Evolutionary conservation across 768 basidiomycete genomes (phyloP).

Genomic region (Leccinum truebloodii): DNA sequence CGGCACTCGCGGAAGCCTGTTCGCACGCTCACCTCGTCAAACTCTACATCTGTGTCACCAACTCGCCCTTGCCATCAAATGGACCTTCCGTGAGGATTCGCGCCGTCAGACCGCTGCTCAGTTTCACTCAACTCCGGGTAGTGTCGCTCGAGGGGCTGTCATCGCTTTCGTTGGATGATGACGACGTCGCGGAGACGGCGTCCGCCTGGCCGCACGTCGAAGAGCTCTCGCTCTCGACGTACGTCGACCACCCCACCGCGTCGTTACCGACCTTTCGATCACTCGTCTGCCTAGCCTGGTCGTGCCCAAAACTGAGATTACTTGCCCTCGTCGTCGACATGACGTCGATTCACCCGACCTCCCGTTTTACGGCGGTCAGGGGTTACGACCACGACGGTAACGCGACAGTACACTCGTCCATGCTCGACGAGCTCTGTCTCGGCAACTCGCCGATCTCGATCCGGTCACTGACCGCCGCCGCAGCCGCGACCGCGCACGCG

Average conservation of each 20-base stretch:
- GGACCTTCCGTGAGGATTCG: slow-evolving; percentile 4
- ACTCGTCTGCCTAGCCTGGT: slow-evolving; percentile 10
- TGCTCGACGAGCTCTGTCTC: slow-evolving; percentile 16
- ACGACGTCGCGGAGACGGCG: slow-evolving; percentile 15
- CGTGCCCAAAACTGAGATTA: slow-evolving; percentile 14
- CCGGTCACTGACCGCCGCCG: slow-evolving; percentile 9
- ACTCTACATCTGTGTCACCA: slow-evolving; percentile 18
- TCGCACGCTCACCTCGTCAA: slow-evolving; percentile 7
- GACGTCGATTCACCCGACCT: neutral
- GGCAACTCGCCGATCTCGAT: slow-evolving; percentile 23
- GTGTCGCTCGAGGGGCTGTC: slow-evolving; percentile 20
- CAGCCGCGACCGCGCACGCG: slow-evolving; percentile 9
- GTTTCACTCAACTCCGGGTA: slow-evolving; percentile 15
- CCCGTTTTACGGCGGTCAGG: neutral
- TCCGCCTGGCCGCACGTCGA: slow-evolving; percentile 25
- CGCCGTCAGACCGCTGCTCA: slow-evolving; percentile 17
- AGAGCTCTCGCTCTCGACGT: slow-evolving; percentile 22
- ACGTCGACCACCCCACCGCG: slow-evolving; percentile 9
- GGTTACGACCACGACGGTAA: neutral
- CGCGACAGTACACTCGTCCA: neutral
- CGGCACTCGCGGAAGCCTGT: slow-evolving; percentile 14
- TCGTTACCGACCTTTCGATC: slow-evolving; percentile 25
- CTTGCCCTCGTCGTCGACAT: slow-evolving; percentile 30
- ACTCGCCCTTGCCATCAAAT: slow-evolving; percentile 8
- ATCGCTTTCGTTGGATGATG: slow-evolving; percentile 17